A percentile compares a stretch with the other conserved stretches of the same genome.
These are phyloP conservation scores for Onygenales sp. DNA, from an alignment of 2,329 filamentous ascomycete species.

Conservation along the genomic window DNA sequence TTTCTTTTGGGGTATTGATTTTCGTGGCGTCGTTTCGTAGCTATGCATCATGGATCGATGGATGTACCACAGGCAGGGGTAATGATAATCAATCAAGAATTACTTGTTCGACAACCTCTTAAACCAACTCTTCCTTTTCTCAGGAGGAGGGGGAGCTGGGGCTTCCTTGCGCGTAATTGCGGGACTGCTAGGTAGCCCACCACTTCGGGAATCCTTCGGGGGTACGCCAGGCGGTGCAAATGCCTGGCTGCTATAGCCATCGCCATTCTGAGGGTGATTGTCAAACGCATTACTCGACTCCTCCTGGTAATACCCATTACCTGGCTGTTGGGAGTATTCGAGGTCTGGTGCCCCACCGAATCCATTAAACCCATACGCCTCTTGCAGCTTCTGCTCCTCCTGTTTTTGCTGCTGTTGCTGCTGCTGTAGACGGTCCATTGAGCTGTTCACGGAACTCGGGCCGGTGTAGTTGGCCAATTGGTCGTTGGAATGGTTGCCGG, in stretches of 20 bases:
- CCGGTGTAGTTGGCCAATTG: slow-evolving; percentile 74
- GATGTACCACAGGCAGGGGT: neutral
- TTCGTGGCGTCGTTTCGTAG: too few species aligned
- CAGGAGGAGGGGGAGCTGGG: slow-evolving; percentile 19
- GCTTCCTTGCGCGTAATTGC: slow-evolving; percentile 3
- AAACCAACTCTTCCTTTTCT: slow-evolving; percentile 89
- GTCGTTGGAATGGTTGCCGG: slow-evolving; percentile 60
- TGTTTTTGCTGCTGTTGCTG: slow-evolving; percentile 26
- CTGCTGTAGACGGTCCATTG: slow-evolving; percentile 63
- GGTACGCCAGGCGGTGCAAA: slow-evolving; percentile 11
- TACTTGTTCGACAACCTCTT: slow-evolving; percentile 36
- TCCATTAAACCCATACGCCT: slow-evolving; percentile 56
- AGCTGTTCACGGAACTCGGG: slow-evolving; percentile 89
- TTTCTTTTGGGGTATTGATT: too few species aligned
- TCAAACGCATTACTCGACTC: neutral
- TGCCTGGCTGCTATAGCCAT: slow-evolving; percentile 2
- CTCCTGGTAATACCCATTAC: slow-evolving; percentile 14
- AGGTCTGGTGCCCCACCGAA: slow-evolving; percentile 37
- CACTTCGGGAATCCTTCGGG: slow-evolving; percentile 10
- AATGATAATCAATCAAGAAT: slow-evolving; percentile 1
- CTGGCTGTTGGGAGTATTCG: slow-evolving; percentile 15
- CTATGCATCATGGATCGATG: neutral
- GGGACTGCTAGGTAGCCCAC: slow-evolving; percentile 4
- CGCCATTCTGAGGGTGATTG: neutral
- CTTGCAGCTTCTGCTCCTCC: slow-evolving; percentile 34